Base-by-base conservation (phyloP, 345 rosid species). In the Kandelia obovata region DNA sequence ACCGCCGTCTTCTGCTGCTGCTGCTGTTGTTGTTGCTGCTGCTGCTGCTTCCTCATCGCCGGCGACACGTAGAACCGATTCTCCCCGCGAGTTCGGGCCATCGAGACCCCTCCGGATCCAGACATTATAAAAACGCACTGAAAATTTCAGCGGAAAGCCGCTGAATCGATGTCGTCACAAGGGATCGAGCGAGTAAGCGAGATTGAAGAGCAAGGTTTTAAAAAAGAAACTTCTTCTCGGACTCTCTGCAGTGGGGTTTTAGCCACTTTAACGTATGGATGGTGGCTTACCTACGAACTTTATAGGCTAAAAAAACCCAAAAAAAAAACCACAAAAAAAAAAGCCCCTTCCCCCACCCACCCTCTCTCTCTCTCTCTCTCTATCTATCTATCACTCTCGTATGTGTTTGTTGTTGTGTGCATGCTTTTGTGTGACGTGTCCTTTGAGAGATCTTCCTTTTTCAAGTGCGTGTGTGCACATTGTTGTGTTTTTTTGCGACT, bases 21-120 rank as follows among this genome's bases (percentile, higher is more conserved):
- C 13, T 21, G 21, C 21, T 21, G 58, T 53, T 53, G 10, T 3
- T 53, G 57, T 10, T 53, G 56, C 8, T 52, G 57, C 23, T 53
- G 23, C 57, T 53, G 21, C 15, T 53, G 58, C 58, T 53, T 53
- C 25, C 58, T n/a, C 58, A 53, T 53, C 58, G 58, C 58, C 58
- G 58, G 58, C 8, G 58, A 53, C 27, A 53, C 58, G 25, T 53
- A 53, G 58, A 53, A 53, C 13, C 58, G 58, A n/a, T 53, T n/a
- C 58, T 53, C 58, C 11, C 58, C 58, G 10, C 58, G 58, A 25
- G 7, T 53, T 53, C 58, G 26, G 27, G 58, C 25, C 58, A 53
- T 53, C 27, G 58, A 25, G 27, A 6, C 58, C 58, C 27, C 58
- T 53, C 25, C 58, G 58, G 58, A n/a, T 53, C 58, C 25, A 20